A percentile compares a stretch with the other conserved stretches of the same genome.
These are phyloP conservation scores for Boletellus ananiceps DNA, from an alignment of 768 basidiomycete species.

Conservation along the genomic window DNA sequence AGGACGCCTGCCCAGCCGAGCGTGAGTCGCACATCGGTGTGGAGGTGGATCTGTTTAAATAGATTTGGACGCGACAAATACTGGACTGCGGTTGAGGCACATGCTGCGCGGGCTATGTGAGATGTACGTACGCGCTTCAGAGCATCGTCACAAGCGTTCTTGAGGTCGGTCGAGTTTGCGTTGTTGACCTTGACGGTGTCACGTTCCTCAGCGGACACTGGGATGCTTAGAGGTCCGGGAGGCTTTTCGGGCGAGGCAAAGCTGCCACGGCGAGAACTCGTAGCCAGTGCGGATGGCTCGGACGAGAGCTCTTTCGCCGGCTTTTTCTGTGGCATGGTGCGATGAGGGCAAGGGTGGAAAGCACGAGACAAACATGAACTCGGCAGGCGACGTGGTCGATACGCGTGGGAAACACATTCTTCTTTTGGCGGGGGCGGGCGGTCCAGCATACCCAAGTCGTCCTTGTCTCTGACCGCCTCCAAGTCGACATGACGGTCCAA, in stretches of 20 bases:
- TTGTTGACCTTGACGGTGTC: slow-evolving; percentile 62
- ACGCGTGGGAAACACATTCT: slow-evolving; percentile 15
- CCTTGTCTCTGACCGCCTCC: neutral
- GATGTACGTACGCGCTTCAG: slow-evolving; percentile 68
- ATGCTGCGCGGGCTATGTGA: neutral
- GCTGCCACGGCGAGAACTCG: slow-evolving; percentile 26
- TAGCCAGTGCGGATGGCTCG: slow-evolving; percentile 9
- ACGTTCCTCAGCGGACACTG: slow-evolving; percentile 40
- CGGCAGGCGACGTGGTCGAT: slow-evolving; percentile 21
- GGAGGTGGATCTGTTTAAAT: slow-evolving; percentile 82
- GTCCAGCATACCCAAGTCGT: neutral
- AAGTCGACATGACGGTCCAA: slow-evolving; percentile 15
- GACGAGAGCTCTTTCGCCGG: slow-evolving; percentile 8
- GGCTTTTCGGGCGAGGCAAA: slow-evolving; percentile 36
- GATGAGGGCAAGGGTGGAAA: neutral
- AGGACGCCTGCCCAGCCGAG: slow-evolving; percentile 87
- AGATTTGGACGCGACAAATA: slow-evolving; percentile 74
- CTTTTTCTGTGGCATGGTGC: slow-evolving; percentile 21
- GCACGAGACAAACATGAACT: neutral
- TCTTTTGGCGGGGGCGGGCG: neutral
- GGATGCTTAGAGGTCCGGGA: slow-evolving; percentile 50
- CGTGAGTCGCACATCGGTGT: slow-evolving; percentile 83
- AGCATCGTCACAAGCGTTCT: slow-evolving; percentile 81
- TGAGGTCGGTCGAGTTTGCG: slow-evolving; percentile 52
- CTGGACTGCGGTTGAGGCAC: slow-evolving; percentile 37